Conservation (phyloP, 441 rosid species). For the Eutrema salsugineum region DNA sequence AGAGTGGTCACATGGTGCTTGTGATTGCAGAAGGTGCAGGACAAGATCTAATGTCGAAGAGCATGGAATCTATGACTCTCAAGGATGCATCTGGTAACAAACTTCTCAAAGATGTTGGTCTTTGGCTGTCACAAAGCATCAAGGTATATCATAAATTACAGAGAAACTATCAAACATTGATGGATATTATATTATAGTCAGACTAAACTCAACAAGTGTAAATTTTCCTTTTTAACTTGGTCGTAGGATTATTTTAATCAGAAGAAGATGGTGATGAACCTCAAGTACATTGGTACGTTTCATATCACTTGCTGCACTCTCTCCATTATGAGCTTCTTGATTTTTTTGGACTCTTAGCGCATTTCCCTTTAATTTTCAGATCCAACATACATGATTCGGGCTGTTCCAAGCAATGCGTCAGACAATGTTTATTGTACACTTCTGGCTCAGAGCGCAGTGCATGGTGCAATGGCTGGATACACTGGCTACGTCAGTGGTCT, state of each 20-base stretch:
- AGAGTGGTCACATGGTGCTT: conserved; percentile 74
- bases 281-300: conserved; percentile 66
- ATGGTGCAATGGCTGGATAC: conserved; percentile 92
- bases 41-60: conserved; percentile 56
- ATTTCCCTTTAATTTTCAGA: conserved; percentile 37
- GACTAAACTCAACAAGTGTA: background rate
- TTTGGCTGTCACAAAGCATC: conserved; percentile 64
- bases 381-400: conserved; percentile 85
- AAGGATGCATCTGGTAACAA: conserved; percentile 78
- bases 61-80: conserved; percentile 32
- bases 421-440: conserved; percentile 78
- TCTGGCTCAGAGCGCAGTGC: conserved; percentile 81
- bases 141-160: conserved; percentile 37
- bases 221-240: background rate
- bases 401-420: conserved; percentile 74
- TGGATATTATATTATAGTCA: background rate
- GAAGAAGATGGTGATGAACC: conserved; percentile 54
- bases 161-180: background rate
- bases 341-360: background rate
- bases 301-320: background rate
- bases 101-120: conserved; percentile 70
- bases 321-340: background rate
- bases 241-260: conserved; percentile 60
- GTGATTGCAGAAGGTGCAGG: conserved; percentile 88
- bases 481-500: conserved; percentile 78